phyloP scores from a whole-genome alignment of 2,329 filamentous ascomycete genomes.

The Colletotrichum camelliae region DNA sequence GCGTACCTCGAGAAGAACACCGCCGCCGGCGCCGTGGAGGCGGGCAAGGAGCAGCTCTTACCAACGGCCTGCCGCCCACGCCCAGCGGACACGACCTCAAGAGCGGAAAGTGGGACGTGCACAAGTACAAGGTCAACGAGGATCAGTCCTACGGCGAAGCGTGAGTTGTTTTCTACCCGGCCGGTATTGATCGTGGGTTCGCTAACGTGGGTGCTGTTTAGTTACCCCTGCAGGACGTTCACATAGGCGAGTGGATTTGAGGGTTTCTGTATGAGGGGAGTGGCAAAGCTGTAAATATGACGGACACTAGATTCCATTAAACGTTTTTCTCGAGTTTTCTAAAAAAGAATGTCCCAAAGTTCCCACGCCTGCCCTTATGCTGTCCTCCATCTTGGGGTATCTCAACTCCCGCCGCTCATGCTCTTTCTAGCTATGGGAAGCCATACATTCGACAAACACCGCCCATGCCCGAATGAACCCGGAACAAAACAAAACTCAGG shows the following conservation, averaged over 20 bases:
- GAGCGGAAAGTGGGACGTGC: conserved; percentile 64
- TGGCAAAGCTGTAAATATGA: conserved; percentile 32
- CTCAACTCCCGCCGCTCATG: neutral
- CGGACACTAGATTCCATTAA: conserved; percentile 31
- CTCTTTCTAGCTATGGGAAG: neutral
- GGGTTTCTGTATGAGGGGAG: conserved; percentile 27
- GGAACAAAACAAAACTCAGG: neutral
- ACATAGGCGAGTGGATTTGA: conserved; percentile 42
- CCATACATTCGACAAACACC: neutral
- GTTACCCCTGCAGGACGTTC: conserved; percentile 71
- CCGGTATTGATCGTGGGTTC: conserved; percentile 18
- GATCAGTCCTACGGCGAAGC: conserved; percentile 74
- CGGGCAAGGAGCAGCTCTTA: conserved; percentile 63
- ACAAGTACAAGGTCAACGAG: conserved; percentile 68
- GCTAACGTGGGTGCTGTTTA: conserved; percentile 39
- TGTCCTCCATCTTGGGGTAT: neutral
- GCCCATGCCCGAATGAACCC: neutral
- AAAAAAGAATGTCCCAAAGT: neutral
- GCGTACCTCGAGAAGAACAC: conserved; percentile 71
- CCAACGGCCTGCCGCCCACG: conserved; percentile 84
- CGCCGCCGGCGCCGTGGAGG: conserved; percentile 56
- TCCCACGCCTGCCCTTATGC: neutral
- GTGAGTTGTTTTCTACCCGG: conserved; percentile 54
- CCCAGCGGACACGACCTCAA: conserved; percentile 72
- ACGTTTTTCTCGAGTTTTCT: neutral